Conservation (phyloP, 1,284 basidiomycete species). For the Tilletia horrida region DNA sequence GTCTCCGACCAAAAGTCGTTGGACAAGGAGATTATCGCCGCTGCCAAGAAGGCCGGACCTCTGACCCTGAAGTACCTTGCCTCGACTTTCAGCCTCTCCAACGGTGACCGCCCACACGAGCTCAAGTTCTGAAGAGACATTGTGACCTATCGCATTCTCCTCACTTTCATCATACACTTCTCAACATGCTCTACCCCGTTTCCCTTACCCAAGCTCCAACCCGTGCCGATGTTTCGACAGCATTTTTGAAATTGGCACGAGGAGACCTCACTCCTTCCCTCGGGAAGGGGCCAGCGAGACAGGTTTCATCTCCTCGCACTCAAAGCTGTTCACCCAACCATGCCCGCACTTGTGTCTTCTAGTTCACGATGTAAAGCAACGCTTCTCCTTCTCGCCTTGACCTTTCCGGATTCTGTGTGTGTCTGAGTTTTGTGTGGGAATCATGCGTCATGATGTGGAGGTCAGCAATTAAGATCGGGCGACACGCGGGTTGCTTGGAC, state of each 20-base stretch:
- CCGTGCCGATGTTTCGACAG: too few relatives aligned
- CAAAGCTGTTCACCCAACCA: too few relatives aligned
- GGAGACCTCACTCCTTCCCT: too few relatives aligned
- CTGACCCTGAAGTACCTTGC: conserved; percentile 90
- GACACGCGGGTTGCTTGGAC: neutral
- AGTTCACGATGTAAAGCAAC: conserved; percentile 13
- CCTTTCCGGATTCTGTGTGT: neutral
- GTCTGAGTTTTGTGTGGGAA: neutral
- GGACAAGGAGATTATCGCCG: conserved; percentile 78
- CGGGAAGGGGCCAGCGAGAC: too few relatives aligned
- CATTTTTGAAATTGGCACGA: too few relatives aligned
- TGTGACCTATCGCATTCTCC: too few relatives aligned
- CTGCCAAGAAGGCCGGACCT: conserved; percentile 82
- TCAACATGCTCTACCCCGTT: too few relatives aligned
- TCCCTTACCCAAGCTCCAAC: too few relatives aligned
- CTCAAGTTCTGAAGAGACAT: too few relatives aligned
- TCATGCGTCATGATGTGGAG: neutral
- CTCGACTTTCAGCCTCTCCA: conserved; percentile 88
- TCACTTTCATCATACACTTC: too few relatives aligned
- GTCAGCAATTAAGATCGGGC: neutral
- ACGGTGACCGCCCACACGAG: conserved; percentile 84
- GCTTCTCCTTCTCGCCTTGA: neutral
- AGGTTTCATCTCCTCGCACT: neutral
- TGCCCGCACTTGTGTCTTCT: too few relatives aligned
- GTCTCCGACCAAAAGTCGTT: conserved; percentile 85